Evolutionary conservation across 73 alveolate genomes (phyloP), one percentile per base, ranked within the genome.

Genomic region (Paramecium primaurelia): DNA sequence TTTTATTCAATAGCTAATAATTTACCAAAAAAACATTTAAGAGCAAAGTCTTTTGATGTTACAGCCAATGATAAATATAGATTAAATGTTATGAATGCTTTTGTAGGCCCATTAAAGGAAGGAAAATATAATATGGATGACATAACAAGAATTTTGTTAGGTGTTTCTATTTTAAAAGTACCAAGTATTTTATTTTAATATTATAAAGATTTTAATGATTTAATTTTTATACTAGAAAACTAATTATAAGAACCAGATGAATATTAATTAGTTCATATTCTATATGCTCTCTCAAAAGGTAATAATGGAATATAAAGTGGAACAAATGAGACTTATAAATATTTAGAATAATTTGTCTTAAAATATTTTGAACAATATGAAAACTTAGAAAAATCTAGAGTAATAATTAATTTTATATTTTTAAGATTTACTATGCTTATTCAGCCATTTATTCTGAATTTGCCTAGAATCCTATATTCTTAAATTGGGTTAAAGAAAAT

Each of bases 331-430:
- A 80, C 91, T 6, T 80, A 80, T 10, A 34, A 80, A 40, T 45
- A 44, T 14, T 36, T 80, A 25, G 71, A 32, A 32, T 36, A 22
- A 80, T 80, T 45, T 45, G 91, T 80, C 9, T 25, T 8, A 36
- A 80, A 80, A 14, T 80, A 80, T 47, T 80, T 42, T 25, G 91
- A 80, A 32, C 38, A 22, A 26, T 80, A 32, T 47, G 71, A 40
- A 44, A 11, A 80, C 45, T 47, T 80, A 25, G 91, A 80, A 47
- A 80, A 80, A 49, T 80, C 91, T 7, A 80, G 91, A 80, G 91
- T 80, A 75, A 40, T 40, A 40, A 37, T 3, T 14, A 4, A 6
- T 80, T 26, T 9, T 4, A 45, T 37, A 49, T 49, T 16, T 12
- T 0, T 6, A 40, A 80, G 91, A 80, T 80, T 80, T 80, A 45